Conservation (phyloP, 805 yeast genomes). For the Yarrowia sp. region DNA sequence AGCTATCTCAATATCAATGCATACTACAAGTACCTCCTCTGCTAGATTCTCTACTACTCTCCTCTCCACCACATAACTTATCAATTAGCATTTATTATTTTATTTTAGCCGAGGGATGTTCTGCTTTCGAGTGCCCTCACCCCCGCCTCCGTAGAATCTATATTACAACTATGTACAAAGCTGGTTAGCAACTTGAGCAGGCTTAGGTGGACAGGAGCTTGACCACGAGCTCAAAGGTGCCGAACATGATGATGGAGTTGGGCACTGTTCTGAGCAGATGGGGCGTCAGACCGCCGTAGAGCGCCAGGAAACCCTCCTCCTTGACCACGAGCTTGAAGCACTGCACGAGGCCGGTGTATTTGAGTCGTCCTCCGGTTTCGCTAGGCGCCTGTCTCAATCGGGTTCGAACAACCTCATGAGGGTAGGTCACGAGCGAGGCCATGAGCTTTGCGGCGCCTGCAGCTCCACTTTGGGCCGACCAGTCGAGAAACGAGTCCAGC, state of each 20-base stretch:
- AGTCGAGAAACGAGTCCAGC: constrained; percentile 74
- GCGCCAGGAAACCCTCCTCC: constrained; percentile 90
- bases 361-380: constrained; percentile 73
- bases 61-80: too few species aligned
- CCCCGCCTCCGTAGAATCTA: constrained; percentile 5
- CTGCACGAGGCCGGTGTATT: constrained; percentile 88
- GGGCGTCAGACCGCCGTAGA: constrained; percentile 98
- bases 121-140: too few species aligned
- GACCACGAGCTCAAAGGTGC: constrained; percentile 93
- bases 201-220: constrained; percentile 53
- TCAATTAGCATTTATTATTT: too few species aligned
- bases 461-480: constrained; percentile 96
- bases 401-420: constrained; percentile 97
- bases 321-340: constrained; percentile 83
- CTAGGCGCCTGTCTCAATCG: constrained; percentile 91
- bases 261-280: constrained; percentile 97
- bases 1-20: too few species aligned
- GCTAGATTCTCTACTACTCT: too few species aligned
- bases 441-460: constrained; percentile 96
- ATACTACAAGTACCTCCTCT: too few species aligned
- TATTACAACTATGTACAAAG: constrained; percentile 36
- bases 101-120: too few species aligned
- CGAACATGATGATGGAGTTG: constrained; percentile 97
- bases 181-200: too few species aligned
- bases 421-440: constrained; percentile 92